phyloP scores from a whole-genome alignment of 345 rosid genomes.

The Salix caprea region DNA sequence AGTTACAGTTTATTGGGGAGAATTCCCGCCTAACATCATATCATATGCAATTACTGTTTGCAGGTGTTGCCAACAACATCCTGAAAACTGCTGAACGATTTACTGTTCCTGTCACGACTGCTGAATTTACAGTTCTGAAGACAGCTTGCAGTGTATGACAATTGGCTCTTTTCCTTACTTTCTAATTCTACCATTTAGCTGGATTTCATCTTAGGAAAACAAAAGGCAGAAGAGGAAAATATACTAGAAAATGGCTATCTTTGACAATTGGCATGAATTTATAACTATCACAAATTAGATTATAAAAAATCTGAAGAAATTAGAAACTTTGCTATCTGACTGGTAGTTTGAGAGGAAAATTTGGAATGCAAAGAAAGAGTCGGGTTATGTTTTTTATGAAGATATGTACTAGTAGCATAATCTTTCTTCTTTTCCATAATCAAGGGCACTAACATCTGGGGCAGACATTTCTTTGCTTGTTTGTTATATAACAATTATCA shows the following conservation, averaged over 20 bases:
- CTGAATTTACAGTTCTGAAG: conserved; percentile 86
- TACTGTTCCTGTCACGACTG: conserved; percentile 62
- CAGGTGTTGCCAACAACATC: conserved; percentile 75
- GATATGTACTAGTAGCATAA: not conserved
- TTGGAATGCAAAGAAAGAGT: not conserved
- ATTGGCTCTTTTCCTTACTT: not conserved
- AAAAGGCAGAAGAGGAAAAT: too few species aligned
- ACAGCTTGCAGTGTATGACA: conserved; percentile 76
- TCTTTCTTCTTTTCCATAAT: not conserved
- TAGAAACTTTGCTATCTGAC: not conserved
- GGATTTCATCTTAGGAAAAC: not conserved
- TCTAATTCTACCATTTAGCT: not conserved
- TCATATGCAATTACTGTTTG: conserved; percentile 9
- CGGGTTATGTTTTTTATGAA: not conserved
- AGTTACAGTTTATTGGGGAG: not conserved
- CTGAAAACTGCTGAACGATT: conserved; percentile 54
- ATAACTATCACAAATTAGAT: not conserved
- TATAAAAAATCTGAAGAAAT: not conserved
- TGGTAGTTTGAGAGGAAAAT: not conserved
- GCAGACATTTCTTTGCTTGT: not conserved
- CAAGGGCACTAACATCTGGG: not conserved
- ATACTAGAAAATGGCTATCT: not conserved
- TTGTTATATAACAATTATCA: not conserved
- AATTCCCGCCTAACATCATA: not conserved
- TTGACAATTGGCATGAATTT: not conserved